Evolutionary conservation across 495 filamentous ascomycete species (phyloP).

Genomic region (Podospora anserina): DNA sequence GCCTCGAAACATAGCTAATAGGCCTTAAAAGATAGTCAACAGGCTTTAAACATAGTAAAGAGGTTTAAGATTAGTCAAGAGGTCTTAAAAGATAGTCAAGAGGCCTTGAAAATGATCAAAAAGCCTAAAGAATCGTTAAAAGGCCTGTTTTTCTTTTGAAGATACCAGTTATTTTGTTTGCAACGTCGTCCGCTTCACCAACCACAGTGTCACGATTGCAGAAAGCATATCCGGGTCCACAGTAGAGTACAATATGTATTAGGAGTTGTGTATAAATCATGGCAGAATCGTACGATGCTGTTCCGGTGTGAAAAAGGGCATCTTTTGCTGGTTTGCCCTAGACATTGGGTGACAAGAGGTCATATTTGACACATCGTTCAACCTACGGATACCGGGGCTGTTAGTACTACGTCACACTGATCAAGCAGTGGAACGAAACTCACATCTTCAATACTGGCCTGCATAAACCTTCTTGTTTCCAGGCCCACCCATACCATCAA

Average conservation of each 20-base stretch:
- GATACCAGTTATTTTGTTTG: too few species aligned
- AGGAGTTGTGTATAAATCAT: too few species aligned
- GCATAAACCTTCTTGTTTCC: constrained; percentile 82
- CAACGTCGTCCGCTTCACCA: background rate
- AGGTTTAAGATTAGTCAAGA: too few species aligned
- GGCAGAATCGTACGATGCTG: too few species aligned
- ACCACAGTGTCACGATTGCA: constrained; percentile 5
- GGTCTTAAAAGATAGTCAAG: background rate
- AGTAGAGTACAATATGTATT: too few species aligned
- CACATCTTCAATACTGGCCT: constrained; percentile 84
- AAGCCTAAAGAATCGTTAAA: too few species aligned
- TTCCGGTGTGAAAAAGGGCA: too few species aligned
- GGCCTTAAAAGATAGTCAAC: too few species aligned
- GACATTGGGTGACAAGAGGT: constrained; percentile 76
- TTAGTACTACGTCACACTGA: constrained; percentile 25
- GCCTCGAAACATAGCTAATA: too few species aligned
- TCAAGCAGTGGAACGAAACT: constrained; percentile 28
- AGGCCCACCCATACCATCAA: constrained; percentile 90
- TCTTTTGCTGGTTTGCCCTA: constrained; percentile 28
- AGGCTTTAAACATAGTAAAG: too few species aligned
- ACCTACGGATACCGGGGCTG: constrained; percentile 39
- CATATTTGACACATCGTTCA: constrained; percentile 79
- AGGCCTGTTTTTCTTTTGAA: too few species aligned
- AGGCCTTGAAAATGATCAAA: background rate
- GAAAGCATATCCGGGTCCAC: constrained; percentile 2